phyloP scores from a whole-genome alignment of 1,284 basidiomycete species.

The Ceratobasidium sp. region DNA sequence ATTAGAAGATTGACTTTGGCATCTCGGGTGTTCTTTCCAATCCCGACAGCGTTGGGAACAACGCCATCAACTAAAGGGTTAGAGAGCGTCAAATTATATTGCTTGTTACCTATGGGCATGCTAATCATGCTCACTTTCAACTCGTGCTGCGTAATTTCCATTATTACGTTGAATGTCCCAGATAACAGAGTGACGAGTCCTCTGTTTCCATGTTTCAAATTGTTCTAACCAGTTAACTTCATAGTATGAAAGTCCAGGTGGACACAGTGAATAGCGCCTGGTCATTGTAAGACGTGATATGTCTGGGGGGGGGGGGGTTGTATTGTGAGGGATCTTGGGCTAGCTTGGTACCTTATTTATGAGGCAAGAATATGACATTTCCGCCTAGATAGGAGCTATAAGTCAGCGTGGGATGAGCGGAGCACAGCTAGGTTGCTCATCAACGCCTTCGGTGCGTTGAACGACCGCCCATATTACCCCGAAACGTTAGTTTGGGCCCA shows the following conservation, averaged over 20 bases:
- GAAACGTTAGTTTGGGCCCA: no score
- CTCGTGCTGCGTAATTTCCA: background rate
- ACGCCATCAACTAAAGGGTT: slow-evolving; percentile 1
- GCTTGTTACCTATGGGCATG: background rate
- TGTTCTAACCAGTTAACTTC: slow-evolving; percentile 27
- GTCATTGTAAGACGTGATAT: background rate
- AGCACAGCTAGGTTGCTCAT: background rate
- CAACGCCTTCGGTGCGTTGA: no score
- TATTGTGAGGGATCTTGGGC: background rate
- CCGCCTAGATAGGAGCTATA: background rate
- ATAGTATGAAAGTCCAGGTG: background rate
- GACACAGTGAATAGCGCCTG: slow-evolving; percentile 9
- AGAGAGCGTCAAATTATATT: background rate
- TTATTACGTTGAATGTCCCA: slow-evolving; percentile 14
- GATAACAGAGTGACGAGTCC: background rate
- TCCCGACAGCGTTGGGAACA: background rate
- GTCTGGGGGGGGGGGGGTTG: no score
- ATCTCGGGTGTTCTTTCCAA: background rate
- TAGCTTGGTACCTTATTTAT: background rate
- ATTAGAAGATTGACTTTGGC: slow-evolving; percentile 15
- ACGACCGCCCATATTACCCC: no score
- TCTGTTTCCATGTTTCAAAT: slow-evolving; percentile 37
- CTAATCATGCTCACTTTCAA: slow-evolving; percentile 5
- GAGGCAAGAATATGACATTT: no score
- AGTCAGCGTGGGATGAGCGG: background rate